These are phyloP conservation scores for Trebouxiophyceae sp. DNA, from an alignment of 163 green algal species.

Conservation along the genomic window DNA sequence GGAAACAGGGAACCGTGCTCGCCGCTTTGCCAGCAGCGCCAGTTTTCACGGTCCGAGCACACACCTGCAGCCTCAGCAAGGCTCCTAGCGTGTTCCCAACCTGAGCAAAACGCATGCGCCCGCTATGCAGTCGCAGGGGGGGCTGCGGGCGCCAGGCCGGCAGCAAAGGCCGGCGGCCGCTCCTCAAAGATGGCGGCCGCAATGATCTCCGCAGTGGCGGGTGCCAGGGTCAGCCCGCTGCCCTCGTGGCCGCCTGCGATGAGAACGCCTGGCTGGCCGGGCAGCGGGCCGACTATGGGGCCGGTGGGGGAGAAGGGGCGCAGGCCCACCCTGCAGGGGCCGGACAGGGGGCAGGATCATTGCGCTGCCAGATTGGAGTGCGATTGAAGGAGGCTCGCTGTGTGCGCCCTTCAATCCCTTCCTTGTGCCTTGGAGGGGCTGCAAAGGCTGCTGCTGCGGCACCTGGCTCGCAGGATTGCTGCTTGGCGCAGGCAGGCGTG, in stretches of 20 bases:
- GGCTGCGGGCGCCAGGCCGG: neutral
- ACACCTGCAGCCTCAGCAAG: too few species aligned
- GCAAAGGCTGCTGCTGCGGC: too few species aligned
- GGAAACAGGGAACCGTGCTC: too few species aligned
- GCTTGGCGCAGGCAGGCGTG: too few species aligned
- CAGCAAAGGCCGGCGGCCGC: neutral
- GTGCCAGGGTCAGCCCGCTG: conserved; percentile 60
- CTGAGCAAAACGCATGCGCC: too few species aligned
- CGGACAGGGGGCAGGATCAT: neutral
- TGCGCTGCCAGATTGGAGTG: neutral
- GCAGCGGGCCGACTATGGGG: conserved; percentile 47
- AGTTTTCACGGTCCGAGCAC: too few species aligned
- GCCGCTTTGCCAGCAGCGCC: too few species aligned
- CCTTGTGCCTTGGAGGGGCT: neutral
- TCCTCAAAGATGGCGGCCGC: neutral
- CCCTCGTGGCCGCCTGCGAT: conserved; percentile 74
- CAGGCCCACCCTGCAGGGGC: conserved; percentile 32
- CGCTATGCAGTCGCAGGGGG: too few species aligned
- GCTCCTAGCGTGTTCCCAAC: too few species aligned
- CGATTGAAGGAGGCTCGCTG: neutral
- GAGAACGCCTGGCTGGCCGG: conserved; percentile 37
- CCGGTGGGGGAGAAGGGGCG: conserved; percentile 43
- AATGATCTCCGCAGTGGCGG: conserved; percentile 50
- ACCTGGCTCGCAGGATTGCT: too few species aligned
- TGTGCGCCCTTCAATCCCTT: neutral